Conservation (phyloP, 305 asterid species). For the Vinca major region DNA sequence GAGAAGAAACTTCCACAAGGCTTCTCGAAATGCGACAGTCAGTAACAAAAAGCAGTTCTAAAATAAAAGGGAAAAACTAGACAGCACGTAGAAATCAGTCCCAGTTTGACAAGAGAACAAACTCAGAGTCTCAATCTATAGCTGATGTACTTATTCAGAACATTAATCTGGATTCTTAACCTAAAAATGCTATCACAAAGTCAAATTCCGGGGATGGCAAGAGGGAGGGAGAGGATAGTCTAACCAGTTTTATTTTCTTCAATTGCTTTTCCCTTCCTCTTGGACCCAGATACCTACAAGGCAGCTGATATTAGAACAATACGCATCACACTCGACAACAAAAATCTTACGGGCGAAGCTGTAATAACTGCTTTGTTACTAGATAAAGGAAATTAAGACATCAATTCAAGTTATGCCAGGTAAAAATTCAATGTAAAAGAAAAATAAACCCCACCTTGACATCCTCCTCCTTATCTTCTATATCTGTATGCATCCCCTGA, state of each 20-base stretch:
- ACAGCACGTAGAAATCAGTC: background rate
- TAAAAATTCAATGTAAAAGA: background rate
- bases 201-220: background rate
- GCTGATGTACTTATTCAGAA: background rate
- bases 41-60: no score
- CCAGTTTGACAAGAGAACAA: background rate
- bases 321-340: background rate
- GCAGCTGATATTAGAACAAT: constrained; percentile 9
- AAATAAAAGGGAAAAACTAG: background rate
- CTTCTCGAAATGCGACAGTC: background rate
- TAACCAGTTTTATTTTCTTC: constrained; percentile 11
- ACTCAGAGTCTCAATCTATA: background rate
- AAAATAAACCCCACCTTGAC: constrained; percentile 24
- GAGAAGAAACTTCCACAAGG: background rate
- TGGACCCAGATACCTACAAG: constrained; percentile 28
- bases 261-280: constrained; percentile 22
- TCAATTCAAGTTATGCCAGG: background rate
- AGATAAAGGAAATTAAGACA: constrained; percentile 5
- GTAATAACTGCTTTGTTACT: background rate
- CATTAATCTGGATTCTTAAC: background rate
- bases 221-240: background rate
- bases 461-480: constrained; percentile 22
- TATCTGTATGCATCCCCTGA: constrained; percentile 33
- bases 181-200: background rate
- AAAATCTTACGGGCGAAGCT: background rate